Conservation (phyloP, 225 moss, liverwort and hornwort genomes). For the Pleurozium schreberi region DNA sequence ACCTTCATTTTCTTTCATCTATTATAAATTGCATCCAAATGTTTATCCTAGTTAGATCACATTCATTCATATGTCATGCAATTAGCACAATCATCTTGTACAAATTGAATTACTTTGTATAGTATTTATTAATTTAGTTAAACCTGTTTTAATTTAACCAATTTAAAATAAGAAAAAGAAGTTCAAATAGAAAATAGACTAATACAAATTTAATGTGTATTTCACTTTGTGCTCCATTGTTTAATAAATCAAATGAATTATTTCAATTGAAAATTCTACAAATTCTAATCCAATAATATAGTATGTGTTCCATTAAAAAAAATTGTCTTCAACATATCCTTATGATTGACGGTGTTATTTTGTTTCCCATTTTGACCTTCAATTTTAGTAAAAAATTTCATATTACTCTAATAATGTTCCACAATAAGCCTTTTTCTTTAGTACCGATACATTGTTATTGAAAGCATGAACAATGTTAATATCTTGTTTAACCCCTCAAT, state of each 20-base stretch:
- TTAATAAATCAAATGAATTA: not conserved
- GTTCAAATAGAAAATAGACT: no score
- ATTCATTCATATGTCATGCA: not conserved
- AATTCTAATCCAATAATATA: rapidly evolving
- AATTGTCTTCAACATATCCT: no score
- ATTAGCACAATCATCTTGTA: not conserved
- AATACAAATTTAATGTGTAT: no score
- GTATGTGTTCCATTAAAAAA: not conserved
- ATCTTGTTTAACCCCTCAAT: no score
- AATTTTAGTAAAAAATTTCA: not conserved
- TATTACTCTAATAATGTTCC: not conserved
- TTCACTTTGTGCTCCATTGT: not conserved
- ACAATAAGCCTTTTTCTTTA: not conserved
- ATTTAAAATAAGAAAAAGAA: not conserved
- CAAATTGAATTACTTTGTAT: not conserved
- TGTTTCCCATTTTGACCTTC: not conserved
- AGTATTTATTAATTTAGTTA: no score
- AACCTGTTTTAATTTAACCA: not conserved
- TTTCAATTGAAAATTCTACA: not conserved
- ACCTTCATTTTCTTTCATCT: not conserved
- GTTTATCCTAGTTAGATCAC: not conserved
- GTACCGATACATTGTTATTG: not conserved
- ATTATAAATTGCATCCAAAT: not conserved
- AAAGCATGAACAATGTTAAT: not conserved
- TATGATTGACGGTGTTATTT: not conserved